Evolutionary conservation across 345 rosid species (phyloP), one percentile per base, ranked within the genome.

Genomic region (Carallia brachiata): DNA sequence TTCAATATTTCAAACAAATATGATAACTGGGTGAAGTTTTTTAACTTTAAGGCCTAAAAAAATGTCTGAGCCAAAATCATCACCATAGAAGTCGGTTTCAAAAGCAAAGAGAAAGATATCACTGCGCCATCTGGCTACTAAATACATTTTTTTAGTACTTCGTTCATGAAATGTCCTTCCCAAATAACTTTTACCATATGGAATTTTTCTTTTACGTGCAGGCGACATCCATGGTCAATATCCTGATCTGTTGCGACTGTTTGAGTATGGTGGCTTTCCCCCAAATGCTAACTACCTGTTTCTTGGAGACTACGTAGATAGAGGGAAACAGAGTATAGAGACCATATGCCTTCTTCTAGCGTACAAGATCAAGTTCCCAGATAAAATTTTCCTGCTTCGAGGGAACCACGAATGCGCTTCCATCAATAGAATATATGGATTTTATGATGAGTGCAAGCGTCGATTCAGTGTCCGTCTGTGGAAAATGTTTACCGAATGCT

Each of bases 371-470:
- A 84, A 82, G 78, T 84, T 73, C 82, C 83, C 83, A 32, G 76
- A 82, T 65, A 84, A 82, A 58, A 70, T 84, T 63, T 82, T 77
- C 76, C 84, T 82, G 71, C 85, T 84, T 40, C 74, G 85, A 23
- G 85, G 88, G 47, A 84, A 84, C 76, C 85, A 82, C 13, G 85
- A 84, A 70, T 82, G 84, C 23, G 85, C 88, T 61, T 82, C 85
- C 67, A 84, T 84, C 57, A 84, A 84, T 79, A 73, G 85, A 55
- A 84, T 84, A 36, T 84, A 84, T 27, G 84, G 88, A 13, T 82
- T 84, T 77, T 84, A 84, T 6, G 88, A 84, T 12, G 85, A 84
- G 61, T 84, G 88, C 81, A 84, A 84, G 75, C 80, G 83, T 15
- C 80, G 88, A 57, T 82, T 80, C 77, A 84, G 78, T 5, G 81